Evolutionary conservation across 2,329 filamentous ascomycete genomes (phyloP).

Genomic region (Xylaria sp.): DNA sequence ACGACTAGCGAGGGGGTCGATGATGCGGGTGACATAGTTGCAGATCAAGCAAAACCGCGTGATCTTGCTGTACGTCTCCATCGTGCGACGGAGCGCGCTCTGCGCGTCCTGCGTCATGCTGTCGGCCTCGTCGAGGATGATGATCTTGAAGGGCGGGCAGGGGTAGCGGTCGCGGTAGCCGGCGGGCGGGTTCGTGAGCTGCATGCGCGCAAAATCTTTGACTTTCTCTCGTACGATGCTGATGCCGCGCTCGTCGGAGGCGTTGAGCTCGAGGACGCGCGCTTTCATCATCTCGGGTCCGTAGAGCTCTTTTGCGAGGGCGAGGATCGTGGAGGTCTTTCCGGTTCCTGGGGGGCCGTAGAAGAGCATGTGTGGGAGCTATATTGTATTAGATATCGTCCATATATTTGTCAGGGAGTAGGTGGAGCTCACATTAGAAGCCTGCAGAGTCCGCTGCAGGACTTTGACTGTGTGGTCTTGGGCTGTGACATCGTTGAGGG

Average conservation of each 20-base stretch:
- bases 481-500: constrained; percentile 87
- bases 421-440: constrained; percentile 65
- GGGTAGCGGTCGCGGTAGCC: constrained; percentile 68
- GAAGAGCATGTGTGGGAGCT: constrained; percentile 98
- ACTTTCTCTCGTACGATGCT: constrained; percentile 96
- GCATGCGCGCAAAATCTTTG: constrained; percentile 95
- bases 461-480: constrained; percentile 96
- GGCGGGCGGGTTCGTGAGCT: constrained; percentile 75
- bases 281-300: constrained; percentile 89
- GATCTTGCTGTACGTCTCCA: constrained; percentile 97
- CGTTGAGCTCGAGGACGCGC: constrained; percentile 97
- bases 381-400: not conserved
- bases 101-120: constrained; percentile 99
- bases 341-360: constrained; percentile 96
- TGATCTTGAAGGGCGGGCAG: constrained; percentile 97
- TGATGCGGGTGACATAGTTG: constrained; percentile 98
- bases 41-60: constrained; percentile 96
- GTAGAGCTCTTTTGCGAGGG: constrained; percentile 94
- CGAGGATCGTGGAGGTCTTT: constrained; percentile 96
- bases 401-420: not conserved
- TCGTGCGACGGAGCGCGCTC: constrained; percentile 83
- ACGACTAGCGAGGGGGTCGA: constrained; percentile 86
- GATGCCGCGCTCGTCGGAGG: constrained; percentile 97
- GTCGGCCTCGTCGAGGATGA: constrained; percentile 96
- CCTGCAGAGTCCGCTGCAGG: constrained; percentile 86